Conservation (phyloP, 768 basidiomycete genomes). For the Pulveroboletus sp. region DNA sequence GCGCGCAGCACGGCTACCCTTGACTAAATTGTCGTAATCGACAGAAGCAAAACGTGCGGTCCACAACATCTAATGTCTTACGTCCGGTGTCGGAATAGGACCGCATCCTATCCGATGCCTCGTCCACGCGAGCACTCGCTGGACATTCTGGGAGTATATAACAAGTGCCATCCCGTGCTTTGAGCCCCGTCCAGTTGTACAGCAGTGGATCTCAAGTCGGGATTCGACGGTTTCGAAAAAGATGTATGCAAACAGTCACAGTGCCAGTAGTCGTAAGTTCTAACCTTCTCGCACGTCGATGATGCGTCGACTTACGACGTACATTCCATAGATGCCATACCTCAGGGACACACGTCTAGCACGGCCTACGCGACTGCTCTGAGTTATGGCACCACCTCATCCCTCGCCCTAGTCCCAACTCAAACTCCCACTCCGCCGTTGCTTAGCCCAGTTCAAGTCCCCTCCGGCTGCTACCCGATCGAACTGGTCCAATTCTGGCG, state of each 20-base stretch:
- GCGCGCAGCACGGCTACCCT: not conserved
- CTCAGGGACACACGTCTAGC: not conserved
- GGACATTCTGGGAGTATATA: constrained; percentile 8
- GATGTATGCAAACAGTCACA: constrained; percentile 6
- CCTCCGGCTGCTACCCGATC: constrained; percentile 17
- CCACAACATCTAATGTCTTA: not conserved
- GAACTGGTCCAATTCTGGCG: constrained; percentile 31
- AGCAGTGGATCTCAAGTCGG: not conserved
- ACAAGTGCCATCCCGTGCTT: not conserved
- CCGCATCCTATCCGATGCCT: not conserved
- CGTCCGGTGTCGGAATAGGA: not conserved
- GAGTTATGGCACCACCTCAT: not conserved
- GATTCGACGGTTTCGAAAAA: not conserved
- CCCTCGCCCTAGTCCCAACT: not conserved
- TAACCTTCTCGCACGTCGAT: not conserved
- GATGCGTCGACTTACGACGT: not conserved
- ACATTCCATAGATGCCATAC: not conserved
- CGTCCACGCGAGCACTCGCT: constrained; percentile 5
- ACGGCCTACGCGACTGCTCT: not conserved
- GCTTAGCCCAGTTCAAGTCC: constrained; percentile 14
- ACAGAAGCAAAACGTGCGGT: constrained; percentile 4
- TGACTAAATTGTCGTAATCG: constrained; percentile 1
- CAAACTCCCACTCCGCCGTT: constrained; percentile 1
- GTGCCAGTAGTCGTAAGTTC: constrained; percentile 3
- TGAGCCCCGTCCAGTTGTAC: not conserved